phyloP scores from a whole-genome alignment of 306 rosid genomes.

The Trifolium fragiferum region DNA sequence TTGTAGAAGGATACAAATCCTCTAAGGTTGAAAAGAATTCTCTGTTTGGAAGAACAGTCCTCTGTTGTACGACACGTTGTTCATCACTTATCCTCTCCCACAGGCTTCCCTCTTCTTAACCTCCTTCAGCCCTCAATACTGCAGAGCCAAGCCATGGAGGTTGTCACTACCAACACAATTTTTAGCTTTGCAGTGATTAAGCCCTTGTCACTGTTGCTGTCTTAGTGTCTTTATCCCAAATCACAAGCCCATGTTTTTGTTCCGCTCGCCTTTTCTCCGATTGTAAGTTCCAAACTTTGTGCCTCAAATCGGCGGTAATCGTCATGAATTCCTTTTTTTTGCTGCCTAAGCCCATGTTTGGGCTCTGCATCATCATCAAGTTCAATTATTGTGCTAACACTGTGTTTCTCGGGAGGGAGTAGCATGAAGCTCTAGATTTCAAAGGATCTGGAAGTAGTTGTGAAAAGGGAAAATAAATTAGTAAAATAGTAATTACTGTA shows the following conservation, averaged over 20 bases:
- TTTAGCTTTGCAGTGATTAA: constrained; percentile 1
- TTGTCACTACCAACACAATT: neutral
- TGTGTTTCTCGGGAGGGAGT: neutral
- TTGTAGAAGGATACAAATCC: neutral
- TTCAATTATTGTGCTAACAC: neutral
- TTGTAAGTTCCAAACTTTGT: neutral
- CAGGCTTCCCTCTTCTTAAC: neutral
- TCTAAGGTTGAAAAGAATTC: neutral
- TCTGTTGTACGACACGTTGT: neutral
- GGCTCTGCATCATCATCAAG: neutral
- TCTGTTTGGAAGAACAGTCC: neutral
- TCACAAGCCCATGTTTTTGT: neutral
- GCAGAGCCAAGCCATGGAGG: neutral
- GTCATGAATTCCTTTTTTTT: neutral
- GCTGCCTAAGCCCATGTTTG: too few relatives aligned
- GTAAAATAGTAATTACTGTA: neutral
- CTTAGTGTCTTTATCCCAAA: neutral
- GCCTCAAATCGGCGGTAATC: neutral
- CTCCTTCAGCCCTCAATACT: neutral
- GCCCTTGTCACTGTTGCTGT: neutral
- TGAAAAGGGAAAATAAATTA: neutral
- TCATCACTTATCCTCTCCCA: neutral
- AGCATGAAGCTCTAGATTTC: neutral
- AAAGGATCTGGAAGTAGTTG: neutral
- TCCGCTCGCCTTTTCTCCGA: neutral